Conservation (phyloP, 768 basidiomycete genomes). For the Phaffia australis region DNA sequence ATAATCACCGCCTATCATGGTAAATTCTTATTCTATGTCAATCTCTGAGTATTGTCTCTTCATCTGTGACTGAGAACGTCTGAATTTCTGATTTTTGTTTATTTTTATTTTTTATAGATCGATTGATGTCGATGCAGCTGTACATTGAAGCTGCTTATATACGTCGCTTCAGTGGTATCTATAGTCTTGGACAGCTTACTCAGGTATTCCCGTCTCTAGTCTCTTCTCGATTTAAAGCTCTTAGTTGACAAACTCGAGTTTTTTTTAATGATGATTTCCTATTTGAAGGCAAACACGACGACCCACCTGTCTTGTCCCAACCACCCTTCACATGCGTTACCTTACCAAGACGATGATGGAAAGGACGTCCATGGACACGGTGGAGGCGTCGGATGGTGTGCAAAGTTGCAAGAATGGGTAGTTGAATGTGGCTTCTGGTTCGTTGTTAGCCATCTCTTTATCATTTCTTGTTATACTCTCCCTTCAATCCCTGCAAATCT, state of each 20-base stretch:
- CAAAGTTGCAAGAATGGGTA: slow-evolving; percentile 2
- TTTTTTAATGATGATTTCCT: background rate
- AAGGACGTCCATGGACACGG: background rate
- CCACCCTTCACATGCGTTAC: slow-evolving; percentile 12
- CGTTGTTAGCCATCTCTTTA: background rate
- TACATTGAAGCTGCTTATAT: slow-evolving; percentile 10
- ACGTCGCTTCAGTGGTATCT: background rate
- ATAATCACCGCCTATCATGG: slow-evolving; percentile 21
- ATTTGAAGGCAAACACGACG: slow-evolving; percentile 15
- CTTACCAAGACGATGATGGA: slow-evolving; percentile 6
- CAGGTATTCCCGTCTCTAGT: background rate
- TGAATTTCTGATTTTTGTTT: background rate
- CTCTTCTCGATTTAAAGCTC: background rate
- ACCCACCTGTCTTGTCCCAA: slow-evolving; percentile 19
- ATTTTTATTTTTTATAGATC: background rate
- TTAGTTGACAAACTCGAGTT: too few relatives aligned
- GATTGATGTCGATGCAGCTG: slow-evolving; percentile 6
- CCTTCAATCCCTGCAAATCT: background rate
- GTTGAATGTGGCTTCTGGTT: slow-evolving; percentile 21
- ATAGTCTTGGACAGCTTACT: background rate
- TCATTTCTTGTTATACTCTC: background rate
- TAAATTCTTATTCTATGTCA: background rate
- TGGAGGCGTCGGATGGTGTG: slow-evolving; percentile 3
- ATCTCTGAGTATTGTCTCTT: too few relatives aligned
- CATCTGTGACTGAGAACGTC: background rate